Conservation (phyloP, 768 basidiomycete genomes). For the Rhizopogon roseolus region DNA sequence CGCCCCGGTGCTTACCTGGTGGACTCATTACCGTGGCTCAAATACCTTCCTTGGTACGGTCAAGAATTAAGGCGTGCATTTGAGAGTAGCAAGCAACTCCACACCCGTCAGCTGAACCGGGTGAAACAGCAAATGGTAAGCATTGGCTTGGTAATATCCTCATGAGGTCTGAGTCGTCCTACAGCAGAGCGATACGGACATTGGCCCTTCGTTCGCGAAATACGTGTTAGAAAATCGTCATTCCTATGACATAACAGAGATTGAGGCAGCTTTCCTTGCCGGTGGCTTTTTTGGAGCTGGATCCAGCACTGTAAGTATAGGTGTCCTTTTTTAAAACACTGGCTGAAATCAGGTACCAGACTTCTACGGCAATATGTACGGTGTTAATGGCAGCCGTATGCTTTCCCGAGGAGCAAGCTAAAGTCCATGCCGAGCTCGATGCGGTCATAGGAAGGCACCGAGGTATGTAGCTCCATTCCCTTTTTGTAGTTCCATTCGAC, state of each 20-base stretch:
- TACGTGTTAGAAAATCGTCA: slow-evolving; percentile 45
- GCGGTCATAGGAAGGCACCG: slow-evolving; percentile 34
- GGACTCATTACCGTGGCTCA: slow-evolving; percentile 22
- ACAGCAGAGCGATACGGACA: background rate
- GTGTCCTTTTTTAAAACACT: background rate
- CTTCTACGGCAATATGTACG: slow-evolving; percentile 45
- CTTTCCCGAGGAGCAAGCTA: background rate
- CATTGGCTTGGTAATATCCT: background rate
- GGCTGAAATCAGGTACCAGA: slow-evolving; percentile 13
- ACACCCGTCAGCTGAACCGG: slow-evolving; percentile 27
- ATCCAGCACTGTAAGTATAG: slow-evolving; percentile 36
- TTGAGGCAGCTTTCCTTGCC: slow-evolving; percentile 49
- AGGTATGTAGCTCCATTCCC: background rate
- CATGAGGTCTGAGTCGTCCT: background rate
- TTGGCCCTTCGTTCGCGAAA: slow-evolving; percentile 36
- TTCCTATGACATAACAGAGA: slow-evolving; percentile 41
- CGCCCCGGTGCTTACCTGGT: slow-evolving; percentile 21
- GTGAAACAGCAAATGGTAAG: slow-evolving; percentile 38
- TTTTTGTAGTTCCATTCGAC: background rate
- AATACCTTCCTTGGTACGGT: slow-evolving; percentile 50
- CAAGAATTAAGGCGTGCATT: slow-evolving; percentile 48
- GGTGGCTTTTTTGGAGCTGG: slow-evolving; percentile 58
- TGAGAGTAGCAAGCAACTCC: background rate
- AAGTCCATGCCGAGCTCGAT: slow-evolving; percentile 46
- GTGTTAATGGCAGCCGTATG: no score